Percentiles rank a stretch among this genome's conserved stretches.
Conservation (phyloP, 306 rosid species). For the Vigna angularis region DNA sequence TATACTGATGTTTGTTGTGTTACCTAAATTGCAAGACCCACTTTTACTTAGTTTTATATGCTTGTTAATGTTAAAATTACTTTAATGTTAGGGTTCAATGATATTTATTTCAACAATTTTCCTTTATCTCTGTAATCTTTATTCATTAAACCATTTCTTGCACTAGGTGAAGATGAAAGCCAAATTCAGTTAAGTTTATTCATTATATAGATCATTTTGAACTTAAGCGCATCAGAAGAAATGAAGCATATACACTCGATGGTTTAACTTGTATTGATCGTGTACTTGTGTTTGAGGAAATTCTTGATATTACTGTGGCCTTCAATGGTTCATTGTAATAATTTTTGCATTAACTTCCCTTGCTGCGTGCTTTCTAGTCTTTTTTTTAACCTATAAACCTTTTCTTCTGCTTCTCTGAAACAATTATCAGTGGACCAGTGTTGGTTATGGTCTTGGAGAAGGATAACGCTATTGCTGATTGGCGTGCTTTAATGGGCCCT, state of each 20-base stretch:
- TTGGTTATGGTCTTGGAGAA: slow-evolving; percentile 81
- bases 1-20: slow-evolving; percentile 20
- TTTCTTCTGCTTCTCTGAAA: slow-evolving; percentile 27
- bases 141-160: neutral
- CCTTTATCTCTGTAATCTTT: neutral
- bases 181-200: neutral
- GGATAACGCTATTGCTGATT: slow-evolving; percentile 83
- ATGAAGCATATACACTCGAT: neutral
- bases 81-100: slow-evolving; percentile 12
- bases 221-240: neutral
- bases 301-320: neutral
- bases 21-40: neutral
- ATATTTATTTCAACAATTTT: neutral
- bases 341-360: slow-evolving; percentile 36
- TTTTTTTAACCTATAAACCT: slow-evolving; percentile 20
- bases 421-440: slow-evolving; percentile 71
- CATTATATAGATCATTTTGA: neutral
- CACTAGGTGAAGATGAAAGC: neutral
- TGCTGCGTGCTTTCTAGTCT: slow-evolving; percentile 28
- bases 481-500: slow-evolving; percentile 95
- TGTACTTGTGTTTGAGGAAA: neutral
- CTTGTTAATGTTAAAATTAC: neutral
- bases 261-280: neutral
- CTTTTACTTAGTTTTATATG: slow-evolving; percentile 29
- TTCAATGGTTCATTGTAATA: slow-evolving; percentile 28